Conservation (phyloP, 2,329 filamentous ascomycete species). For the Cercospora sp. region DNA sequence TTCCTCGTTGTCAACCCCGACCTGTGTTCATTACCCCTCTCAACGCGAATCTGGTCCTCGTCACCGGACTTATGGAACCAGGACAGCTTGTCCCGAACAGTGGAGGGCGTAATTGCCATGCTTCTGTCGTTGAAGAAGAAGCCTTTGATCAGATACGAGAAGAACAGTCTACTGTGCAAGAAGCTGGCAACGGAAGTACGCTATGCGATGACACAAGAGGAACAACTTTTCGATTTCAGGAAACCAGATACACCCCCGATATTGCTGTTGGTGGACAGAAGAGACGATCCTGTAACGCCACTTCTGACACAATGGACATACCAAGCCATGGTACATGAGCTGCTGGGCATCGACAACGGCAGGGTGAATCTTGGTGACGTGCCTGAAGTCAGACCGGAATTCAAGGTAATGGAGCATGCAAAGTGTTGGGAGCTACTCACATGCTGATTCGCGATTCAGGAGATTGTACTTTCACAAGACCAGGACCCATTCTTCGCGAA, state of each 20-base stretch:
- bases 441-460: conserved; percentile 46
- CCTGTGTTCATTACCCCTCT: conserved; percentile 49
- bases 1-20: conserved; percentile 95
- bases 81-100: conserved; percentile 80
- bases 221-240: conserved; percentile 93
- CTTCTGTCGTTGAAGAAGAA: conserved; percentile 94
- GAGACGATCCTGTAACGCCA: conserved; percentile 93
- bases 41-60: conserved; percentile 37
- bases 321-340: conserved; percentile 98
- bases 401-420: conserved; percentile 34
- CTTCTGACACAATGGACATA: conserved; percentile 98
- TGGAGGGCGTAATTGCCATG: conserved; percentile 82
- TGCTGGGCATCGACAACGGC: conserved; percentile 93
- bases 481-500: conserved; percentile 99
- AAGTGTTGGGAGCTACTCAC: not conserved
- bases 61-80: conserved; percentile 83
- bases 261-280: conserved; percentile 81
- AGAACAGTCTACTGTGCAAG: conserved; percentile 84
- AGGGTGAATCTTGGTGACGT: conserved; percentile 77
- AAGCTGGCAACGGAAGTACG: conserved; percentile 91
- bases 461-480: conserved; percentile 93
- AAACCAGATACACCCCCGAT: conserved; percentile 94
- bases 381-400: conserved; percentile 36
- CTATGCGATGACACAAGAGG: conserved; percentile 92
- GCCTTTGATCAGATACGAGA: conserved; percentile 89